These are phyloP conservation scores for Chaetothyriales sp. DNA, from an alignment of 2,329 filamentous ascomycete genomes.

Conservation along the genomic window DNA sequence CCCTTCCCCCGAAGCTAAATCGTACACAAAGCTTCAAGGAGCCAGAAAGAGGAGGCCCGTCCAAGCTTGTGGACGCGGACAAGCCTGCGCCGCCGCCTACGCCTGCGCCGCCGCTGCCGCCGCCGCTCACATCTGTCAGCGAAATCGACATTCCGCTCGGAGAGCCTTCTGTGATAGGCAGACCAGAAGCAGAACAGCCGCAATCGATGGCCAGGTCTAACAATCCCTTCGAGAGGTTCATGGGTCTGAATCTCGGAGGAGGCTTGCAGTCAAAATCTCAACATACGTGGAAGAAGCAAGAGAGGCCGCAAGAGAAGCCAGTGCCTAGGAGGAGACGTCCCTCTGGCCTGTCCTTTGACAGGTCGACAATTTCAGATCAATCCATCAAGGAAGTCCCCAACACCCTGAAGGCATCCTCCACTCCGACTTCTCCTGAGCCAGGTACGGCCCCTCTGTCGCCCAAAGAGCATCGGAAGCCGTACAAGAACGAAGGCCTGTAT, in stretches of 20 bases:
- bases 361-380: slow-evolving; percentile 10
- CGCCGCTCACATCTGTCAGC: slow-evolving; percentile 13
- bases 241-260: slow-evolving; percentile 15
- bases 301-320: slow-evolving; percentile 2
- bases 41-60: slow-evolving; percentile 27
- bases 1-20: slow-evolving; percentile 46
- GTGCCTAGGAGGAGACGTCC: not conserved
- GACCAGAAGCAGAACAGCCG: slow-evolving; percentile 1
- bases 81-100: slow-evolving; percentile 13
- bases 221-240: slow-evolving; percentile 4
- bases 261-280: slow-evolving; percentile 13
- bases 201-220: slow-evolving; percentile 4
- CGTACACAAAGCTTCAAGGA: slow-evolving; percentile 41
- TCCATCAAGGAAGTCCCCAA: slow-evolving; percentile 5
- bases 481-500: not conserved
- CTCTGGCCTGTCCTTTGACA: slow-evolving; percentile 8
- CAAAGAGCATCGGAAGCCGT: not conserved
- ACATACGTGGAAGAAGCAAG: slow-evolving; percentile 3
- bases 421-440: slow-evolving; percentile 7
- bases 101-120: too few relatives aligned
- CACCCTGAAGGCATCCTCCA: slow-evolving; percentile 2
- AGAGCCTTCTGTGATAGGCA: slow-evolving; percentile 21
- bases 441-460: slow-evolving; percentile 2
- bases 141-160: slow-evolving; percentile 51
- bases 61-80: slow-evolving; percentile 1